Base-by-base conservation (phyloP, 2,329 filamentous ascomycete genomes). In the Trichoderma hamatum region DNA sequence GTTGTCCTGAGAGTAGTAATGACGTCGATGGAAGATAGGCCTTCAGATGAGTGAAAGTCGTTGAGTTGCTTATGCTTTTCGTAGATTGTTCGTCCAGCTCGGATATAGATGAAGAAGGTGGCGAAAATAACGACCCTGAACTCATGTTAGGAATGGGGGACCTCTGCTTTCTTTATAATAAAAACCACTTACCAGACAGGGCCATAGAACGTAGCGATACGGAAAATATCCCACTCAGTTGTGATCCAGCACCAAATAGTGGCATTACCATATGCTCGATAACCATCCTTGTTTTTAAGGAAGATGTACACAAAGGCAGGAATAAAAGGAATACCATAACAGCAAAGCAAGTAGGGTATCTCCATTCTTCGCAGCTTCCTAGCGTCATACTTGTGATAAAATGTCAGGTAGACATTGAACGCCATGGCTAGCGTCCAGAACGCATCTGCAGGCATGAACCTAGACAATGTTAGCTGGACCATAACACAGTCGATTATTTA, bases 381-480 rank as follows among this genome's bases (percentile, higher is more conserved):
- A 1, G 89, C 87, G 70, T 91, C 88, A 73, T 89, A 94, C 71
- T 91, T 91, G 74, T 84, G 84, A 78, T 93, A 94, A 75, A 96
- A 93, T 0, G 92, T 94, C 16, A 95, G 80, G 77, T 93, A 93
- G 63, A 96, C 92, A 76, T 96, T 96, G 73, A 90, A 84, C 1
- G 92, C 92, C 92, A 96, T 96, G 66, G 90, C 89, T 69, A 94
- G 83, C 1, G 90, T 92, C 92, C 90, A 94, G 56, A 91, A 83
- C 1, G 90, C 88, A 80, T 93, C 91, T 5, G 91, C 90, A 1
- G 89, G 89, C 84, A 93, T 88, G 76, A 94, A 94, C 89, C 90
- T 93, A 74, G n/a, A n/a, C 14, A 14, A 21, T 70, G 76, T 76
- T 55, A 74, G 28, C 24, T 21, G 32, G 16, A 13, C 30, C 28